phyloP scores from a whole-genome alignment of 176 grass and related monocot genomes.

The Zoysia pacifica region DNA sequence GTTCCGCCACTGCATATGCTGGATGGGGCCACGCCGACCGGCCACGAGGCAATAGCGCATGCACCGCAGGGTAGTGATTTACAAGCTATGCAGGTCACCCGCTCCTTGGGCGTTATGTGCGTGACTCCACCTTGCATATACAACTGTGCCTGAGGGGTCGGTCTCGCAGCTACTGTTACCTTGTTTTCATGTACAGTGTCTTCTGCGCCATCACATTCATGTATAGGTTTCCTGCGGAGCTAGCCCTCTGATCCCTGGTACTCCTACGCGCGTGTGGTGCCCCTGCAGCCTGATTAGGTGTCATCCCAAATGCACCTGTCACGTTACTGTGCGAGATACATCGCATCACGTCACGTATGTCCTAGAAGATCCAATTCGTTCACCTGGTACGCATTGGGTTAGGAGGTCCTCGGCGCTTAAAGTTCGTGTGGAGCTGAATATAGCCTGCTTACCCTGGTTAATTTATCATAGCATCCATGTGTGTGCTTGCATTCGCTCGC shows the following conservation, averaged over 20 bases:
- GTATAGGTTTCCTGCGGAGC: not conserved
- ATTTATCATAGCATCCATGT: not conserved
- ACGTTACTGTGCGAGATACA: constrained; percentile 39
- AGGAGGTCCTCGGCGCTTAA: not conserved
- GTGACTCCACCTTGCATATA: constrained; percentile 13
- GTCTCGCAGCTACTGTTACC: constrained; percentile 30
- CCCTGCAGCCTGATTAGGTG: not conserved
- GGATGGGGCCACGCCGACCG: constrained; percentile 11
- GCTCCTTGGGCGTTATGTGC: constrained; percentile 54
- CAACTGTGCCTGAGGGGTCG: constrained; percentile 7
- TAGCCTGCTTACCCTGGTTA: not conserved
- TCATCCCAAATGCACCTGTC: constrained; percentile 32
- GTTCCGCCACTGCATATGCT: not conserved
- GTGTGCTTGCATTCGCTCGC: not conserved
- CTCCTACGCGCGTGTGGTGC: not conserved
- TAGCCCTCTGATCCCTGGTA: constrained; percentile 18
- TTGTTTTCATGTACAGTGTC: not conserved
- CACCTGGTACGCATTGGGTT: constrained; percentile 7
- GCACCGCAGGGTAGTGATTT: constrained; percentile 16
- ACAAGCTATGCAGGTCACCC: constrained; percentile 50
- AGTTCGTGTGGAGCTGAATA: not conserved
- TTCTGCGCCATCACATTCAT: constrained; percentile 17
- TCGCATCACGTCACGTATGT: constrained; percentile 36
- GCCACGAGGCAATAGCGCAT: constrained; percentile 23
- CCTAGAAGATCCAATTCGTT: constrained; percentile 21